Percentiles rank a stretch among this genome's conserved stretches.
These are phyloP conservation scores for Neurospora sp. DNA, from an alignment of 495 filamentous ascomycete species.

Conservation along the genomic window DNA sequence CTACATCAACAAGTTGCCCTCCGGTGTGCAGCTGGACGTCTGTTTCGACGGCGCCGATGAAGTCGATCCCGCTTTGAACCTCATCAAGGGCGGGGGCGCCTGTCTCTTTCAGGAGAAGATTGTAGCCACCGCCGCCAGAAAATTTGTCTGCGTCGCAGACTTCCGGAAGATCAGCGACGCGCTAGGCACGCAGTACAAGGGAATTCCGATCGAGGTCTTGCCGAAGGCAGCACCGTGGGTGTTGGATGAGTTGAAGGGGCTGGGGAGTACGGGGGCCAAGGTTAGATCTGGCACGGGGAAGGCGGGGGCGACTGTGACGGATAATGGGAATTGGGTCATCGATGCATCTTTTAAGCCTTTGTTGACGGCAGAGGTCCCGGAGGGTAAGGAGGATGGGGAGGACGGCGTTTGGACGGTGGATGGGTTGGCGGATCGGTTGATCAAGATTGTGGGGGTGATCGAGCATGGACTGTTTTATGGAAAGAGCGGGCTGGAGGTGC, in stretches of 20 bases:
- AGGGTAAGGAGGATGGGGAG: constrained; percentile 26
- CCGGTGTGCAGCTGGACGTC: constrained; percentile 51
- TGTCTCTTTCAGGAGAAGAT: constrained; percentile 98
- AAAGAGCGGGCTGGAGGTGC: constrained; percentile 57
- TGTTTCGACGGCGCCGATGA: constrained; percentile 95
- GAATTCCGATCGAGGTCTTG: constrained; percentile 86
- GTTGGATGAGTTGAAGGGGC: constrained; percentile 49
- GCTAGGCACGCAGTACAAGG: constrained; percentile 58
- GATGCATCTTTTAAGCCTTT: constrained; percentile 78
- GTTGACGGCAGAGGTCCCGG: constrained; percentile 36
- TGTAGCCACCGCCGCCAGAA: constrained; percentile 72
- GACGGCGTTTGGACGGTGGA: constrained; percentile 69
- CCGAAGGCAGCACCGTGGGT: constrained; percentile 69
- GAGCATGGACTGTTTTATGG: constrained; percentile 89
- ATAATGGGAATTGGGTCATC: constrained; percentile 82
- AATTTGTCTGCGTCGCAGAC: constrained; percentile 92
- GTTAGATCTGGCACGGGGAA: too few relatives aligned
- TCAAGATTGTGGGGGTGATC: constrained; percentile 69
- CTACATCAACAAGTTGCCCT: constrained; percentile 61
- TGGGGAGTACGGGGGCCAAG: constrained; percentile 60
- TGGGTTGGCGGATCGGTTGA: constrained; percentile 58
- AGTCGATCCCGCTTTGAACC: constrained; percentile 88
- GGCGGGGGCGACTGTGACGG: constrained; percentile 76
- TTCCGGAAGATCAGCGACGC: constrained; percentile 53
- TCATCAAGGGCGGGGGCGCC: constrained; percentile 94